Percentiles rank a stretch among this genome's conserved stretches.
Conservation (phyloP, 2,329 filamentous ascomycete genomes). For the Tolypocladium album region DNA sequence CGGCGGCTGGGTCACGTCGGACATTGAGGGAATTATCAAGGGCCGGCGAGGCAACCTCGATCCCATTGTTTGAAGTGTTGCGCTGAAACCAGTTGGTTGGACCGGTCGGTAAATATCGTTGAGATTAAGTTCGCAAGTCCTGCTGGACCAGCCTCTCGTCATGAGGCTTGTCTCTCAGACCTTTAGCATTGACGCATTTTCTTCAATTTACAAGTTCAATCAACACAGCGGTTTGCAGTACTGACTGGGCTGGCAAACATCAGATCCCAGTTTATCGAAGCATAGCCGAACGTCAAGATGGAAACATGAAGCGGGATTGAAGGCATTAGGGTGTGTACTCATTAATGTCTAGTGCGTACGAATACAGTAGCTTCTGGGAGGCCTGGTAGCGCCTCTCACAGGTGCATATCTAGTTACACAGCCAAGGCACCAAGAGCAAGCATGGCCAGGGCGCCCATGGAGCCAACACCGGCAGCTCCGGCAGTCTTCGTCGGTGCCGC, state of each 20-base stretch:
- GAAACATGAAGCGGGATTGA: no score
- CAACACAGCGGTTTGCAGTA: no score
- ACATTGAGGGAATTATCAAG: constrained; percentile 43
- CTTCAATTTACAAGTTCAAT: no score
- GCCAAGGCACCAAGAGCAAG: not conserved
- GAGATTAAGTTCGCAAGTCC: not conserved
- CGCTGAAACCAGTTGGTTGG: not conserved
- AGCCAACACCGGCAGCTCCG: not conserved
- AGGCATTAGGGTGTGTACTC: not conserved
- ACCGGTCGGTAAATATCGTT: not conserved
- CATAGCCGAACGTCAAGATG: no score
- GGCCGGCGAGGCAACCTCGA: constrained; percentile 28
- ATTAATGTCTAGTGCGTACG: not conserved
- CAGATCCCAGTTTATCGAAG: no score
- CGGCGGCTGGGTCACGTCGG: constrained; percentile 52
- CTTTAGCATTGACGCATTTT: no score
- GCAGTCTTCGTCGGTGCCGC: not conserved
- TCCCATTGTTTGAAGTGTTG: constrained; percentile 16
- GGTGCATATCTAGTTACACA: not conserved
- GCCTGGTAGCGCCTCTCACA: not conserved
- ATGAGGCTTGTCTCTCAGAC: no score
- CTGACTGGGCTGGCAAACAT: no score
- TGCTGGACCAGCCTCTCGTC: no score
- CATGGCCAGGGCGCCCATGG: not conserved
- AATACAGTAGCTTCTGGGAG: not conserved